Evolutionary conservation across 352 stramenopile species (phyloP).

Genomic region (Phytophthora europaea): DNA sequence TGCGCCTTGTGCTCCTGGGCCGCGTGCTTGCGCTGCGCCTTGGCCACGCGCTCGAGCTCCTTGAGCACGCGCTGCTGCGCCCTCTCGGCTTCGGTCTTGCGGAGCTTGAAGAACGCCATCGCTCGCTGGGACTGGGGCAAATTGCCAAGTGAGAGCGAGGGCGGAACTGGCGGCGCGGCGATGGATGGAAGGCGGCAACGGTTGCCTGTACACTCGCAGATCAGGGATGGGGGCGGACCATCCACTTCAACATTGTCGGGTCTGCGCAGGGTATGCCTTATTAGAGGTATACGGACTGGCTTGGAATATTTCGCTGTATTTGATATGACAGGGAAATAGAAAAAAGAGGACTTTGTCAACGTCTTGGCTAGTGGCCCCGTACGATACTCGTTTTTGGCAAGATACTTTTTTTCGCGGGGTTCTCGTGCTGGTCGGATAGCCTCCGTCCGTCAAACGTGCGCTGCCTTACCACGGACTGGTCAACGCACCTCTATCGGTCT

Average conservation of each 20-base stretch:
- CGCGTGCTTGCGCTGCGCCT: slow-evolving; percentile 31
- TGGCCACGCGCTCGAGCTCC: slow-evolving; percentile 39
- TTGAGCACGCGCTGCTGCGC: slow-evolving; percentile 28
- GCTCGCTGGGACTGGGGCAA: slow-evolving; percentile 4
- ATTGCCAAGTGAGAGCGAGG: slow-evolving; percentile 35
- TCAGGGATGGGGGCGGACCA: slow-evolving; percentile 37
- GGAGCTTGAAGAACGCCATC: slow-evolving; percentile 40
- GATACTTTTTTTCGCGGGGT: not conserved
- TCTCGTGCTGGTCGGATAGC: not conserved
- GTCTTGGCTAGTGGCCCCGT: not conserved
- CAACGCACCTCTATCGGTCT: not conserved
- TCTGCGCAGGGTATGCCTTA: not conserved
- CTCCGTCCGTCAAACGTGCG: not conserved
- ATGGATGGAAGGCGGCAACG: slow-evolving; percentile 31
- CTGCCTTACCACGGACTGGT: not conserved
- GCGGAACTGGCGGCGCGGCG: slow-evolving; percentile 12
- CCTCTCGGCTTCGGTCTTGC: slow-evolving; percentile 40
- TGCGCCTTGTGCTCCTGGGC: slow-evolving; percentile 32
- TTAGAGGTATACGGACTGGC: not conserved
- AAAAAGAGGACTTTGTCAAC: not conserved
- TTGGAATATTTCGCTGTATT: not conserved
- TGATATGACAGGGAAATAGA: not conserved
- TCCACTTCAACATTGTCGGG: slow-evolving; percentile 30
- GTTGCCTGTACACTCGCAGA: slow-evolving; percentile 21
- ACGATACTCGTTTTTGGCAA: not conserved